A percentile compares a stretch with the other conserved stretches of the same genome.
Evolutionary conservation across 441 rosid genomes (phyloP).

Genomic region (Euphorbia schlechtendalii): DNA sequence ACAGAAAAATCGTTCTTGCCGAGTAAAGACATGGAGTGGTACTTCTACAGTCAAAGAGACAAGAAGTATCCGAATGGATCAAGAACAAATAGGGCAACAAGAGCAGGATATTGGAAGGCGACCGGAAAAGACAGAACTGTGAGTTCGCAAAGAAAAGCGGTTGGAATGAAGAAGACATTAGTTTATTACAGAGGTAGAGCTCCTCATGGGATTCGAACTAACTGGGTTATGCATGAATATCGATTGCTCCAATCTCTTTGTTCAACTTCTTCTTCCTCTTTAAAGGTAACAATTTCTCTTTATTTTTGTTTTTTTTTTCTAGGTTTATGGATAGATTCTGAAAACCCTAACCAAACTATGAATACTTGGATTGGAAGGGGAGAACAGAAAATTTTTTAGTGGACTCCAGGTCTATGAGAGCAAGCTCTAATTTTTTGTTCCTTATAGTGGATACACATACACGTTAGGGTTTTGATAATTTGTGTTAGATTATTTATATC

Average conservation of each 20-base stretch:
- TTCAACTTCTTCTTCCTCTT: slow-evolving; percentile 26
- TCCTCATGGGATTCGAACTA: slow-evolving; percentile 57
- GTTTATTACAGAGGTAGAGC: slow-evolving; percentile 69
- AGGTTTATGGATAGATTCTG: too few species aligned
- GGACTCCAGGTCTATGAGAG: too few species aligned
- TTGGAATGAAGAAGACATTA: slow-evolving; percentile 67
- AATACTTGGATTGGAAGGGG: too few species aligned
- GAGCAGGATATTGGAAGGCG: slow-evolving; percentile 60
- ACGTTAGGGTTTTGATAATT: too few species aligned
- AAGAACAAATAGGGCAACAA: slow-evolving; percentile 71
- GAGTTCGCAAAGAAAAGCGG: slow-evolving; percentile 30
- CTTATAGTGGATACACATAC: too few species aligned
- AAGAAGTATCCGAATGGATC: slow-evolving; percentile 77
- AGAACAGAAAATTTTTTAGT: too few species aligned
- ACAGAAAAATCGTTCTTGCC: slow-evolving; percentile 67
- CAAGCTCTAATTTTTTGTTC: too few species aligned
- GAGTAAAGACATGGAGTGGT: slow-evolving; percentile 75
- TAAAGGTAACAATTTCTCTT: slow-evolving; percentile 21
- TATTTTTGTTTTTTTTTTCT: background rate
- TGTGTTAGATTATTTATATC: too few species aligned
- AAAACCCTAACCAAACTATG: too few species aligned
- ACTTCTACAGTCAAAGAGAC: slow-evolving; percentile 66
- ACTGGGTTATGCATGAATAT: slow-evolving; percentile 79
- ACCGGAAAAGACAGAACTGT: slow-evolving; percentile 64
- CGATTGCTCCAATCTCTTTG: slow-evolving; percentile 33